phyloP scores from a whole-genome alignment of 306 rosid genomes.

The Trifolium dubium region DNA sequence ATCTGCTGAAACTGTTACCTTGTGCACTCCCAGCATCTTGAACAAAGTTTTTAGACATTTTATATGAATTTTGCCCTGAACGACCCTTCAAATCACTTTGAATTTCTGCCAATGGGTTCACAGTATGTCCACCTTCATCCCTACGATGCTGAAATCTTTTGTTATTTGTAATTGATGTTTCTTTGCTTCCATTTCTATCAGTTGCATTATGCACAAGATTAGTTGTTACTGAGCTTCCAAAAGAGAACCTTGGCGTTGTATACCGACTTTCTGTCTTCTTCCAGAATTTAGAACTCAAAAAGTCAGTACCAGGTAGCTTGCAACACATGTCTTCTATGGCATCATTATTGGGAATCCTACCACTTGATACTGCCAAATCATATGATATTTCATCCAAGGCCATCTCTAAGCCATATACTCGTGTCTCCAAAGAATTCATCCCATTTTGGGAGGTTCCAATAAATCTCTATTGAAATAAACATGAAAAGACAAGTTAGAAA shows the following conservation, averaged over 20 bases:
- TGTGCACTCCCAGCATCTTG: slow-evolving; percentile 53
- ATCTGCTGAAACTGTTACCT: slow-evolving; percentile 49
- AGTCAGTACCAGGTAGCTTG: slow-evolving; percentile 92
- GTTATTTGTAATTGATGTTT: slow-evolving; percentile 42
- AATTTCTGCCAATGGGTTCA: slow-evolving; percentile 51
- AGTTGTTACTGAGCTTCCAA: slow-evolving; percentile 52
- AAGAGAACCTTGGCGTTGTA: slow-evolving; percentile 62
- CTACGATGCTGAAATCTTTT: slow-evolving; percentile 60
- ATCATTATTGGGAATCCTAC: slow-evolving; percentile 57
- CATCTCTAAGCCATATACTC: slow-evolving; percentile 88
- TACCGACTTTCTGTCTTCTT: slow-evolving; percentile 73
- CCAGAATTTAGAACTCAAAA: slow-evolving; percentile 94
- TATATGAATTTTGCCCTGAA: slow-evolving; percentile 45
- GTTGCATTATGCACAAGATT: slow-evolving; percentile 44
- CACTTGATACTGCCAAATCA: slow-evolving; percentile 78
- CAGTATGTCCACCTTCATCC: slow-evolving; percentile 50
- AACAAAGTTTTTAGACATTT: slow-evolving; percentile 42
- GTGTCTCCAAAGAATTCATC: slow-evolving; percentile 83
- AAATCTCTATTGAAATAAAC: slow-evolving; percentile 67
- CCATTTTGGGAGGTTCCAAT: slow-evolving; percentile 95
- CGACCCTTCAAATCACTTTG: slow-evolving; percentile 44
- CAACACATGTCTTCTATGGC: slow-evolving; percentile 79
- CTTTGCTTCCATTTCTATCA: slow-evolving; percentile 50
- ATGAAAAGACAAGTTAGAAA: slow-evolving; percentile 42
- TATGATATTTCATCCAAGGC: slow-evolving; percentile 90